phyloP scores from a whole-genome alignment of 495 filamentous ascomycete genomes.

The Podospora didyma region DNA sequence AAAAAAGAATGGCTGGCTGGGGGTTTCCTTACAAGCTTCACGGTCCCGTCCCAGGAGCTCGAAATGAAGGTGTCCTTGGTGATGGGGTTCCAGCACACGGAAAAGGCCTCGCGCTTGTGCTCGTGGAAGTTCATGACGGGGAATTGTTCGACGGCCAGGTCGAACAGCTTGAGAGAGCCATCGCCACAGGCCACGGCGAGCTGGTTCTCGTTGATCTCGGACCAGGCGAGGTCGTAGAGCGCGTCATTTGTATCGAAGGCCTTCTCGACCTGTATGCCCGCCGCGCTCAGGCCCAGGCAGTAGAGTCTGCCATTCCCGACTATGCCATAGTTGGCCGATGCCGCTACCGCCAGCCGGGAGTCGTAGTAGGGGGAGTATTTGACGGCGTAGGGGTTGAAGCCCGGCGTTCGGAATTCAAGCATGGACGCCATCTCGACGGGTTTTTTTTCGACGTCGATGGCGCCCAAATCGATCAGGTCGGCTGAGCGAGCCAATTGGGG shows the following conservation, averaged over 20 bases:
- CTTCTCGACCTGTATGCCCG: constrained; percentile 80
- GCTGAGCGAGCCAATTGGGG: too few relatives aligned
- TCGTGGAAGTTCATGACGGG: constrained; percentile 86
- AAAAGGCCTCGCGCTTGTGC: constrained; percentile 87
- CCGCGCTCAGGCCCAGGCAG: constrained; percentile 71
- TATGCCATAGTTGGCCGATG: constrained; percentile 88
- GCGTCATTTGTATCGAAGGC: constrained; percentile 94
- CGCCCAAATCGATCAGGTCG: too few relatives aligned
- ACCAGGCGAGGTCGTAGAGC: constrained; percentile 91
- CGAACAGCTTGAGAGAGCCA: constrained; percentile 91
- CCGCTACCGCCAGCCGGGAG: constrained; percentile 80
- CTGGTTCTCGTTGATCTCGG: constrained; percentile 92
- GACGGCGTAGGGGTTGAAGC: constrained; percentile 90
- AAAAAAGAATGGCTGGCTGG: neutral
- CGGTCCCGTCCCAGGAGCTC: constrained; percentile 87
- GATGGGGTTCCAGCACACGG: constrained; percentile 85
- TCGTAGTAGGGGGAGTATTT: constrained; percentile 99
- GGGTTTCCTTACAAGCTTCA: constrained; percentile 64
- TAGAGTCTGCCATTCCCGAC: constrained; percentile 92
- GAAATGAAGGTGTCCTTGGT: constrained; percentile 88
- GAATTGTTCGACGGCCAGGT: constrained; percentile 70
- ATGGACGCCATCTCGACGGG: constrained; percentile 49
- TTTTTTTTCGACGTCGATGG: too few relatives aligned
- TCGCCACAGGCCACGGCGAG: constrained; percentile 82
- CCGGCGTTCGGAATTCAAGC: constrained; percentile 89